phyloP scores from a whole-genome alignment of 2,329 filamentous ascomycete species.

The Trichophyton rubrum region DNA sequence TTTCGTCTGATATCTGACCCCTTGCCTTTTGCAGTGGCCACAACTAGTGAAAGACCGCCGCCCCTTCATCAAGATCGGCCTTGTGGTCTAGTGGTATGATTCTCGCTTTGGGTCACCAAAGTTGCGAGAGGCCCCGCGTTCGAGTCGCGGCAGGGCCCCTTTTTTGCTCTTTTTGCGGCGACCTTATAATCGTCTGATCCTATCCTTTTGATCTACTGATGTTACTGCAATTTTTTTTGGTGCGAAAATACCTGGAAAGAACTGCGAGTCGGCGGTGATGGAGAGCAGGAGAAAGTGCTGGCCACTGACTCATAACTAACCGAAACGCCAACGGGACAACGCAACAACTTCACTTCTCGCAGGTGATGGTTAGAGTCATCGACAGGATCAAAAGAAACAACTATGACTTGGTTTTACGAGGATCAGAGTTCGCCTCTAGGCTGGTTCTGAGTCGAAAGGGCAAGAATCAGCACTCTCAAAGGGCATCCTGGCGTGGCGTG shows the following conservation, averaged over 20 bases:
- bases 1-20: no score
- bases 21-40: no score
- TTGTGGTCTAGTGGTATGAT: constrained; percentile 56
- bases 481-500: neutral
- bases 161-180: neutral
- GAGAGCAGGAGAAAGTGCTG: neutral
- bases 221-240: neutral
- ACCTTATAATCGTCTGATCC: no score
- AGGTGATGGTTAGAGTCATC: neutral
- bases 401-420: neutral
- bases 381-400: neutral
- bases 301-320: neutral
- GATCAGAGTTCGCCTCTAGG: neutral
- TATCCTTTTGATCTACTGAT: neutral
- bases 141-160: constrained; percentile 6
- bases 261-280: neutral
- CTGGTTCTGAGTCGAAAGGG: neutral
- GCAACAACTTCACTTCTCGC: no score
- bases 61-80: constrained; percentile 4
- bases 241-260: neutral
- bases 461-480: neutral
- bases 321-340: neutral
- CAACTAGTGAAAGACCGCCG: neutral
- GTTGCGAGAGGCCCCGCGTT: constrained; percentile 7
- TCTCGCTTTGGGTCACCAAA: constrained; percentile 50